Base-by-base conservation (phyloP, 164 flowering plant genomes). In the Sedum album region DNA sequence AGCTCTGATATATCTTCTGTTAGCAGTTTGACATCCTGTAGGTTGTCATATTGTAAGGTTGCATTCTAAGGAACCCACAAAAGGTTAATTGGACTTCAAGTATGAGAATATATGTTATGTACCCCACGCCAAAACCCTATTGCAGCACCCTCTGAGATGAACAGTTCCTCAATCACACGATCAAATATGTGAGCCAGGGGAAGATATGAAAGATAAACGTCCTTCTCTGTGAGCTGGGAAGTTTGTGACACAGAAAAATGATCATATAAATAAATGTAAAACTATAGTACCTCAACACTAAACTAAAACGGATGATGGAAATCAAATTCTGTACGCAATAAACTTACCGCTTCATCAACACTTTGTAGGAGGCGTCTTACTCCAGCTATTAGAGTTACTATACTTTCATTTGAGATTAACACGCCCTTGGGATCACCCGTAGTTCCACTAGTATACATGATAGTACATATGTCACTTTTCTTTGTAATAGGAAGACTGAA, bases 381-480 rank as follows among this genome's bases (percentile, higher is more conserved):
- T 31, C 97, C 99, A 72, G 90, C 80, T 65, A 90, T 67, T 62
- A 92, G 83, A 44, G 89, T 76, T 66, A 92, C 78, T 73, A 95
- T 86, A 71, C 86, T 86, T 1, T 86, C 83, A 75, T 92, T 86
- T 61, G 96, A 85, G 39, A 92, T 82, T 81, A 95, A 35, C 5
- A 95, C 99, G 68, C 97, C 99, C 76, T 95, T 95, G 39, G 99
- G 99, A 49, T 92, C 97, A 65, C 99, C 96, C 35, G 97, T 95
- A 51, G 99, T 95, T 80, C 97, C 99, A 77, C 99, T 95, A 21
- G 97, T 95, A 75, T 95, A 95, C 97, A 95, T 95, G 72, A 95
- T 90, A 23, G 97, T 95, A 68, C 90, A 92, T 13, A 95, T 86
- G 65, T 95, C 99, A 26, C 72, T 76, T 77, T 78, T 90, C 74